Evolutionary conservation across 176 grass and related monocot genomes (phyloP), one percentile per base, ranked within the genome.

Genomic region (Hsuehochloa calcarea): DNA sequence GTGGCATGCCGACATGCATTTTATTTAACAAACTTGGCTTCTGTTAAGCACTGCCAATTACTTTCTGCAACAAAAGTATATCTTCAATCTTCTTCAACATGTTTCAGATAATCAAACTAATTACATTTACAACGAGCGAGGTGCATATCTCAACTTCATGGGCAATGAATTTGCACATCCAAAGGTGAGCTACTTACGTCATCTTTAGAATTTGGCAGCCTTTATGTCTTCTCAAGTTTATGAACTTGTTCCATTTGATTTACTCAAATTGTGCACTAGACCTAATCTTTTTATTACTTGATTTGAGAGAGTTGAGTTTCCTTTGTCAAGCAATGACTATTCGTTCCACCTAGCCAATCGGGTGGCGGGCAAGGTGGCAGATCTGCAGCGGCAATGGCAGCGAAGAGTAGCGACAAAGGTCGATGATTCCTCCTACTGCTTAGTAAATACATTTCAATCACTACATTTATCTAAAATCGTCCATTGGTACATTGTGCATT

Each of bases 101-200:
- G 54, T 89, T 92, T 79, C 89, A 97, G 94, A 90, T 95, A 63
- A 98, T 98, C 45, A 98, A 91, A 71, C 74, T 98, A 52, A 87
- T 98, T 91, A 98, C 95, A 64, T 98, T 98, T 83, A 85, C 95
- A 50, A 98, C 93, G 15, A 87, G 85, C 40, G 89, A 70, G 81
- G 87, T 34, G 95, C 89, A 67, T 95, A 93, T 85, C 89, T 98
- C 35, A 98, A 93, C 85, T 98, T 98, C 90, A 93, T 98, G 85
- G 95, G 95, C 68, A 98, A 98, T 95, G 95, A 98, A 82, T 98
- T 93, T 85, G 95, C 89, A 87, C 95, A 98, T 88, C 95, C 95
- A 35, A 83, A 98, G 62, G 94, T 97, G 69, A 92, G 83, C 47
- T 49, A 34, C 40, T 47, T 75, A 51, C 34, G 78, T 71, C 61